A percentile compares a stretch with the other conserved stretches of the same genome.
phyloP scores from a whole-genome alignment of 805 yeast species.

The Kodamaea lidongshanica region DNA sequence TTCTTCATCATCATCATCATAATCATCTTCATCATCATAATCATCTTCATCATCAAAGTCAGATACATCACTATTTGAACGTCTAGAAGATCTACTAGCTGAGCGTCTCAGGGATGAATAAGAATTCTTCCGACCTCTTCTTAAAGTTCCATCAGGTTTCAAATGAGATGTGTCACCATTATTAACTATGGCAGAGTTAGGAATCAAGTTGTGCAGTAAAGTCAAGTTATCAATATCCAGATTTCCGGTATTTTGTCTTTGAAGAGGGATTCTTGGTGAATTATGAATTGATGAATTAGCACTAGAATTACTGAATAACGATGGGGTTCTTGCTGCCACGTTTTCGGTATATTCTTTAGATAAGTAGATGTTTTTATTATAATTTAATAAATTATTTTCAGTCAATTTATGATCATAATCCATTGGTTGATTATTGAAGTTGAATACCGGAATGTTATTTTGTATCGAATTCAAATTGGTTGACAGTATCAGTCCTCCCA shows the following conservation, averaged over 20 bases:
- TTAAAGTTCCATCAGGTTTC: conserved; percentile 36
- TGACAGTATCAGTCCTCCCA: conserved; percentile 35
- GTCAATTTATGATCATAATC: conserved; percentile 5
- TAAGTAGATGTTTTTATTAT: conserved; percentile 14
- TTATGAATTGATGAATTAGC: conserved; percentile 27
- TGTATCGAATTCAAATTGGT: conserved; percentile 23
- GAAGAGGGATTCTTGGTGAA: conserved; percentile 27
- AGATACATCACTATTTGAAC: conserved; percentile 10
- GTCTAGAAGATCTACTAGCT: conserved; percentile 18
- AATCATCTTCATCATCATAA: conserved; percentile 9
- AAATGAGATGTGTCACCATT: conserved; percentile 10
- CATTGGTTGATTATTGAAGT: conserved; percentile 10
- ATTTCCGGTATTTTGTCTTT: conserved; percentile 11
- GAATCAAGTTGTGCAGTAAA: conserved; percentile 13
- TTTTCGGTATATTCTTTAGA: conserved; percentile 32
- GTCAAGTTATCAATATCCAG: conserved; percentile 4
- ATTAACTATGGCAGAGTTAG: conserved; percentile 12
- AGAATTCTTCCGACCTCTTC: conserved; percentile 35
- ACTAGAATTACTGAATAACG: conserved; percentile 49
- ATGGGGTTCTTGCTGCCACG: conserved; percentile 43
- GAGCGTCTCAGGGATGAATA: conserved; percentile 27
- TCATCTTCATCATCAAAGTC: conserved; percentile 19
- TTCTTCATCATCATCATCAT: conserved; percentile 8
- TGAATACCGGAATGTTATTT: conserved; percentile 9
- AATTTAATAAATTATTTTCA: conserved; percentile 15